These are phyloP conservation scores for Candida glaebosa DNA, from an alignment of 805 yeast species.

Conservation along the genomic window DNA sequence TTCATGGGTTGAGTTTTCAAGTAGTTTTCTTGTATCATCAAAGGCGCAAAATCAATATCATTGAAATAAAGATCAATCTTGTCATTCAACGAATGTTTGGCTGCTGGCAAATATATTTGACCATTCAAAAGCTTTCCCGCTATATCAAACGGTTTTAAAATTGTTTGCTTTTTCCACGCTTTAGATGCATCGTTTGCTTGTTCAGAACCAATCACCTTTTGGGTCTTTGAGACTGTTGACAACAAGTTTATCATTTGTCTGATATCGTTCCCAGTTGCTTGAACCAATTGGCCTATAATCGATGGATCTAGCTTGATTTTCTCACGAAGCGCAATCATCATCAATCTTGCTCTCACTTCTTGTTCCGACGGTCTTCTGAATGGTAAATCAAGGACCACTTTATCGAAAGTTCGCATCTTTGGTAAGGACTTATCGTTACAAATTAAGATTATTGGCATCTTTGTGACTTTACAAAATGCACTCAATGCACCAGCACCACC, in stretches of 20 bases:
- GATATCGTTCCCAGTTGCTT: conserved; percentile 84
- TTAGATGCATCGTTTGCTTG: conserved; percentile 60
- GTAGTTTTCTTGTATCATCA: conserved; percentile 96
- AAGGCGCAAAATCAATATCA: conserved; percentile 90
- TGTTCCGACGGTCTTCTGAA: conserved; percentile 86
- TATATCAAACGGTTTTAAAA: conserved; percentile 90
- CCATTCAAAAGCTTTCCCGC: conserved; percentile 62
- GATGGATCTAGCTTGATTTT: conserved; percentile 74
- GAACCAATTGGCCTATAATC: conserved; percentile 78
- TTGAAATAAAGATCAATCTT: conserved; percentile 87
- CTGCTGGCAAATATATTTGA: conserved; percentile 50
- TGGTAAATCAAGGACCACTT: conserved; percentile 71
- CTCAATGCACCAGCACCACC: conserved; percentile 98
- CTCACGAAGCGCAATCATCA: conserved; percentile 89
- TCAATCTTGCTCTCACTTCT: conserved; percentile 76
- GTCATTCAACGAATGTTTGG: conserved; percentile 63
- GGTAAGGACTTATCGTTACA: conserved; percentile 92
- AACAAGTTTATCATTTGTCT: conserved; percentile 89
- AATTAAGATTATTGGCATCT: conserved; percentile 86
- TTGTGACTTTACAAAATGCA: conserved; percentile 76
- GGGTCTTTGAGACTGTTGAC: conserved; percentile 78
- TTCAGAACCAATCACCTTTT: conserved; percentile 57
- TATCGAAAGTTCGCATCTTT: conserved; percentile 94
- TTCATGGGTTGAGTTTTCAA: conserved; percentile 58
- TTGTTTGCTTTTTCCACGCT: conserved; percentile 87